phyloP scores from a whole-genome alignment of 1,284 basidiomycete species.

The Cutaneotrichosporon sp. region DNA sequence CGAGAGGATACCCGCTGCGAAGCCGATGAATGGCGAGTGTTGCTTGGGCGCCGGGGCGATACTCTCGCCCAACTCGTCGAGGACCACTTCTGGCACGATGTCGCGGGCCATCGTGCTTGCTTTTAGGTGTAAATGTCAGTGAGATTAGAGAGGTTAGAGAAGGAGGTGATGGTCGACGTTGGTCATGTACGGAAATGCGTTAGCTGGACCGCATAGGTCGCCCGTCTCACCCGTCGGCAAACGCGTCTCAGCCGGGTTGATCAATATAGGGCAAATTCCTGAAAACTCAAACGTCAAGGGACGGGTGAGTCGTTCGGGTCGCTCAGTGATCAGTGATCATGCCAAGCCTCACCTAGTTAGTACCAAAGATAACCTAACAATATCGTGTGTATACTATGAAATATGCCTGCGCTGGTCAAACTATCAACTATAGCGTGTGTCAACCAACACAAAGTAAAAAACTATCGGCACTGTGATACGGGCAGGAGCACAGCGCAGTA shows the following conservation, averaged over 20 bases:
- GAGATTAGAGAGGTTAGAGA: neutral
- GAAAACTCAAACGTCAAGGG: no score
- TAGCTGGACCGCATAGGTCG: no score
- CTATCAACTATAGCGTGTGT: neutral
- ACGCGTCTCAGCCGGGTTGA: no score
- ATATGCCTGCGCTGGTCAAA: neutral
- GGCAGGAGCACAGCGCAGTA: neutral
- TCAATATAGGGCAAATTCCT: no score
- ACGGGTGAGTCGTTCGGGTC: no score
- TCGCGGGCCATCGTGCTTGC: neutral
- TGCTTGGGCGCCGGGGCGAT: constrained; percentile 18
- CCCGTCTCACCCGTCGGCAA: no score
- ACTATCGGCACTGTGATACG: neutral
- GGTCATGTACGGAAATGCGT: no score
- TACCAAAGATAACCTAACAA: no score
- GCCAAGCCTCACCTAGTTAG: no score
- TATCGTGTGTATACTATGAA: neutral
- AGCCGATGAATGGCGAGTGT: constrained; percentile 47
- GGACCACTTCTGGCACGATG: constrained; percentile 21
- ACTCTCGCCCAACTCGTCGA: constrained; percentile 26
- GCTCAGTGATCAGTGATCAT: no score
- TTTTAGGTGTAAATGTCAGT: neutral
- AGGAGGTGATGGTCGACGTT: neutral
- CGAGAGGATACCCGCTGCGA: constrained; percentile 49
- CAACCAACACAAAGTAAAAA: neutral